These are phyloP conservation scores for Thalassiosira allenii DNA, from an alignment of 352 stramenopile genomes.

Conservation along the genomic window DNA sequence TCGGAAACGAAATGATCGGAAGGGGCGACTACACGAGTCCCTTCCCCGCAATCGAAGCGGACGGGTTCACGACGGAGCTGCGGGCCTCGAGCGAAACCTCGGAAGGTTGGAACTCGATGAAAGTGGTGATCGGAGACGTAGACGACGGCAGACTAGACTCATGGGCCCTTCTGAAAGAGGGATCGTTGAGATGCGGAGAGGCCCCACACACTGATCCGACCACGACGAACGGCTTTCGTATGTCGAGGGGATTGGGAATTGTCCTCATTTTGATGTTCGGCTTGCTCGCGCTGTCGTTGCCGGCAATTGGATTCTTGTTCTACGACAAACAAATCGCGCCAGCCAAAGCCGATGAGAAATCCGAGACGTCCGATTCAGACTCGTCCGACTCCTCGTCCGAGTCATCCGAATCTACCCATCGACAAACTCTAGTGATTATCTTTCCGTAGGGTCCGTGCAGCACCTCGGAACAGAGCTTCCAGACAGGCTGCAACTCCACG, in stretches of 20 bases:
- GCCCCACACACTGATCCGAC: not conserved
- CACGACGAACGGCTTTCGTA: not conserved
- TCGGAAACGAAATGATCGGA: conserved; percentile 11
- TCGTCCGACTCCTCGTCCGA: too few species aligned
- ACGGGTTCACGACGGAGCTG: conserved; percentile 35
- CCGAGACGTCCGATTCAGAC: too few species aligned
- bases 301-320: conserved; percentile 4
- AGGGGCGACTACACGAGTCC: not conserved
- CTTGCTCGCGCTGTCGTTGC: conserved; percentile 6
- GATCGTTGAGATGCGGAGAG: conserved; percentile 17
- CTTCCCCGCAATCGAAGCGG: conserved; percentile 25
- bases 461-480: too few species aligned
- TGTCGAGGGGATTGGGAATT: not conserved
- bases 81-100: not conserved
- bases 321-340: not conserved
- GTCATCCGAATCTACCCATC: too few species aligned
- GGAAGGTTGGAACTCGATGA: conserved; percentile 23
- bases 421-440: too few species aligned
- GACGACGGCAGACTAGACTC: conserved; percentile 20
- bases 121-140: conserved; percentile 22
- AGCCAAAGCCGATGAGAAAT: not conserved
- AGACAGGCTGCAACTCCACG: too few species aligned
- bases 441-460: too few species aligned
- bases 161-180: conserved; percentile 22
- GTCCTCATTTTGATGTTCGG: not conserved